A percentile compares a stretch with the other conserved stretches of the same genome.
Evolutionary conservation across 2,329 filamentous ascomycete genomes (phyloP).

Genomic region (Chaetomium strumarium): DNA sequence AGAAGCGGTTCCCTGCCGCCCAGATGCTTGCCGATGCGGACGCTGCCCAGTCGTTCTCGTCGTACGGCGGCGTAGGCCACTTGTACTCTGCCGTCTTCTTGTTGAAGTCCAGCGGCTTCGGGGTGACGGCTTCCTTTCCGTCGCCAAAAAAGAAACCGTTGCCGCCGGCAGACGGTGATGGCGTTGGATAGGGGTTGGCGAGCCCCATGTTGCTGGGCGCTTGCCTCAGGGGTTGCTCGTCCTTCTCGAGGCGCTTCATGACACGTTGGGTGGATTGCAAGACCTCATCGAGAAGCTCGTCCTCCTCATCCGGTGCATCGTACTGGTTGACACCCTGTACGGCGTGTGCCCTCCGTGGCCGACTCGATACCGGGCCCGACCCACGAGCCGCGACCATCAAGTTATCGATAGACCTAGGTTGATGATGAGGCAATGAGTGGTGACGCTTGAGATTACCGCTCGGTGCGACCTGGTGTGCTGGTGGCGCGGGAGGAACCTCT

Average conservation of each 20-base stretch:
- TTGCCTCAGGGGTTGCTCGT: conserved; percentile 50
- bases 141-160: conserved; percentile 71
- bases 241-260: conserved; percentile 62
- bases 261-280: conserved; percentile 70
- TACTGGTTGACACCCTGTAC: conserved; percentile 74
- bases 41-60: conserved; percentile 86
- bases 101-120: conserved; percentile 65
- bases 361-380: conserved; percentile 62
- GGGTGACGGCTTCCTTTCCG: conserved; percentile 53
- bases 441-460: conserved; percentile 56
- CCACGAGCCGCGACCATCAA: conserved; percentile 49
- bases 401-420: conserved; percentile 59
- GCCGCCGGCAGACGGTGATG: conserved; percentile 74
- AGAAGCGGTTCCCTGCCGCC: conserved; percentile 62
- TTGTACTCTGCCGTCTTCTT: conserved; percentile 57
- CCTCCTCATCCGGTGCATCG: conserved; percentile 92
- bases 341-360: conserved; percentile 73
- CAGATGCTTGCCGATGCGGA: conserved; percentile 77
- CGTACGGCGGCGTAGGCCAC: conserved; percentile 94
- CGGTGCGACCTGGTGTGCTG: conserved; percentile 46
- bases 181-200: conserved; percentile 58
- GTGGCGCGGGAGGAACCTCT: conserved; percentile 46
- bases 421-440: conserved; percentile 58
- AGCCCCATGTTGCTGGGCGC: conserved; percentile 59
- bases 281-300: conserved; percentile 88